Base-by-base conservation (phyloP, 2,329 filamentous ascomycete genomes). In the Claviceps sp. region DNA sequence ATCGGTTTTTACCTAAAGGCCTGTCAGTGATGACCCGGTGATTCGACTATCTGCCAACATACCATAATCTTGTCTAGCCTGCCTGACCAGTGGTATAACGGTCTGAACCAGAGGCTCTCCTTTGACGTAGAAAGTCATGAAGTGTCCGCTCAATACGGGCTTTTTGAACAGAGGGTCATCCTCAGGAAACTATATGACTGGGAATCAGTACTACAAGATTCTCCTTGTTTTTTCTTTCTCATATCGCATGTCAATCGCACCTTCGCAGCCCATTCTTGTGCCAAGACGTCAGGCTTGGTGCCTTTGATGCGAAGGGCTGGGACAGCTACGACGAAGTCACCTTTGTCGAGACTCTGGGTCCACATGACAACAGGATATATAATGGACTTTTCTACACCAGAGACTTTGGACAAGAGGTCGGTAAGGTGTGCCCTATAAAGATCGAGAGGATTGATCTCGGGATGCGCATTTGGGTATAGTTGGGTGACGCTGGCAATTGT, bases 121-220 rank as follows among this genome's bases (percentile, higher is more conserved):
- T 68, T 85, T 86, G 76, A 90, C 85, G 74, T 83, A 90, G 72
- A 95, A 91, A 59, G 82, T 79, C 42, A 95, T 69, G 61, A 87
- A 89, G 47, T 80, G 79, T 57, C 82, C 84, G 54, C 73, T 76
- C n/a, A 75, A 72, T 13, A 73, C 70, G 16, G 87, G 87, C 64
- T 83, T 83, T 59, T 85, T 77, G 55, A 93, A 75, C 26, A 94
- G 75, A 20, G 85, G 79, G 54, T 82, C 85, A 55, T 83, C 85
- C 55, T 86, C 80, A 50, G 86, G 85, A 66, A 88, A 89, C 78
- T 86, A 56, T 2, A 8, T 23, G 26, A 11, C 36, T 16, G 22
- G 0, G 22, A 34, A 42, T 50, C 26, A 51, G 46, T 14, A 16
- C 34, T 6, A 16, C 2, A n/a, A 26, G 3, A 22, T 3, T 23